A percentile compares a stretch with the other conserved stretches of the same genome.
Conservation (phyloP, 208 protist genomes). For the Trypanosoma mega region DNA sequence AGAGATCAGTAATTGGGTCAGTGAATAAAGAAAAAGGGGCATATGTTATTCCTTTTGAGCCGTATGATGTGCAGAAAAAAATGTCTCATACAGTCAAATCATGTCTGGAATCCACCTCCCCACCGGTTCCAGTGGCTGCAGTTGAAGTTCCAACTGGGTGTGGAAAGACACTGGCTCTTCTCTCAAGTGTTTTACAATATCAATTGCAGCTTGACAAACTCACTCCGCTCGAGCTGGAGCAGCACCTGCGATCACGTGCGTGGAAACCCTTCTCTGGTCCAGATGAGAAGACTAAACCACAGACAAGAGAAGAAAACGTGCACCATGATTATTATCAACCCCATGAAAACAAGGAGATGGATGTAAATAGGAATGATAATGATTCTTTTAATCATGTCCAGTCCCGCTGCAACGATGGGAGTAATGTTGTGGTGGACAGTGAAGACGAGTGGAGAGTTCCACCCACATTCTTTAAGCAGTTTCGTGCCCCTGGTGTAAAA, state of each 20-base stretch:
- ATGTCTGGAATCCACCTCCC: constrained; percentile 29
- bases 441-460: constrained; percentile 36
- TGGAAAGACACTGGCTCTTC: constrained; percentile 96
- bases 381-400: background rate
- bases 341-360: background rate
- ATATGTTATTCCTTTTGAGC: constrained; percentile 36
- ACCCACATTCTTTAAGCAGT: constrained; percentile 54
- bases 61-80: constrained; percentile 67
- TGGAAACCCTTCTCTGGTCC: constrained; percentile 44
- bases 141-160: constrained; percentile 96
- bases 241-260: constrained; percentile 82
- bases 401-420: background rate
- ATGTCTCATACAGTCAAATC: constrained; percentile 83
- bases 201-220: constrained; percentile 86
- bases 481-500: constrained; percentile 36
- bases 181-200: constrained; percentile 86
- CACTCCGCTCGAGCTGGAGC: constrained; percentile 92
- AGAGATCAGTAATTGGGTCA: background rate
- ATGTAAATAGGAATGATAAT: background rate
- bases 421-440: background rate
- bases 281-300: too few relatives aligned
- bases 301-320: too few relatives aligned
- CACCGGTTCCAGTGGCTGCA: constrained; percentile 55
- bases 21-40: background rate
- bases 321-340: too few relatives aligned